Evolutionary conservation across 2,329 filamentous ascomycete genomes (phyloP), one percentile per base, ranked within the genome.

Genomic region (Xylariaceae sp.): DNA sequence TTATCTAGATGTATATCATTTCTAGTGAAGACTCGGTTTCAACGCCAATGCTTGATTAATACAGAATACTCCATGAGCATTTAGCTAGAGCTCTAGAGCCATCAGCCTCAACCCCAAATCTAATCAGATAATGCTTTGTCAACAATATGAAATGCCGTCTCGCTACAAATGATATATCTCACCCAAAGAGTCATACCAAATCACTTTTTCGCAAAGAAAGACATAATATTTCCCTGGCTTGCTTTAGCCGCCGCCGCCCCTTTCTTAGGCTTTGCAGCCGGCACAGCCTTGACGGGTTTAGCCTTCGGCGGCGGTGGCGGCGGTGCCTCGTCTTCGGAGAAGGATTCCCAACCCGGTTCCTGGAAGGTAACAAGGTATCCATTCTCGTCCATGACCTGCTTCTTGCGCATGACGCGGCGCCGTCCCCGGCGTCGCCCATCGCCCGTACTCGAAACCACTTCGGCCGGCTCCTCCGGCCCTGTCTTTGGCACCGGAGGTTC

Each of bases 281-380:
- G 51, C 48, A 63, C 60, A 31, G 54, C 27, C 53, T 64, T 62
- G 37, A 46, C 50, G 8, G 57, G 44, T 42, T 63, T 64, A n/a
- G 57, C 40, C 53, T 66, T 68, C 50, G 49, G 35, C 26, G 50
- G 41, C 5, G 54, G 43, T 4, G 62, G 51, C 2, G 62, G 53
- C 26, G 64, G 62, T 3, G 65, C 61, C 40, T 70, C 68, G 6
- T 70, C 67, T 50, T 70, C 68, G 6, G 68, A 70, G 55, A 70
- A 70, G 11, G 68, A 70, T 56, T 70, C 68, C 68, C 68, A 70
- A 32, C 60, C 68, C 31, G 55, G 62, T 53, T 70, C 68, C 48
- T 69, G 67, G 32, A 67, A 65, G n/a, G 68, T 70, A 7, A 70
- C 68, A 1, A 70, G 61, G 34, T 70, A 70, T 19, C 67, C 67